Evolutionary conservation across 2,329 filamentous ascomycete species (phyloP).

Genomic region (Grosmannia penicillata): DNA sequence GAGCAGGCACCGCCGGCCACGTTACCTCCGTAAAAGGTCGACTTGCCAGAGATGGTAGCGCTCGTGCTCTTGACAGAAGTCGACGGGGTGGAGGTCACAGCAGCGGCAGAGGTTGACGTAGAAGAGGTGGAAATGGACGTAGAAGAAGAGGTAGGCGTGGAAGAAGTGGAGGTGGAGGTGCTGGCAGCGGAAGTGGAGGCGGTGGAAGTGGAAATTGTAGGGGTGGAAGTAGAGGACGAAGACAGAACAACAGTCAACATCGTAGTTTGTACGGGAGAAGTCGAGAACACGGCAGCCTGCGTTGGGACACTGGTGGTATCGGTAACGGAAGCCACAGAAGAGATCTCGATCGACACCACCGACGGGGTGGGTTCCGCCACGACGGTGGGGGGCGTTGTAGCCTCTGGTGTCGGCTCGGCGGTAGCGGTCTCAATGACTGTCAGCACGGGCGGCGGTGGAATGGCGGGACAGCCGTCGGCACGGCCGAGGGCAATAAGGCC

Average conservation of each 20-base stretch:
- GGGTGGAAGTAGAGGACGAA: background rate
- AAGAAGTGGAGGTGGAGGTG: background rate
- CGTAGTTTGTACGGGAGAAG: background rate
- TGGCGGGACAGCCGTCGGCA: background rate
- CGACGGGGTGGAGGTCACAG: background rate
- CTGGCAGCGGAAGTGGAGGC: background rate
- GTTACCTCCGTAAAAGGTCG: conserved; percentile 41
- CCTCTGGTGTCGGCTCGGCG: too few relatives aligned
- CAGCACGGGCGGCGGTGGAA: too few relatives aligned
- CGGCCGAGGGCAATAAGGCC: background rate
- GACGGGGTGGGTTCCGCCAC: too few relatives aligned
- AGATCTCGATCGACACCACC: background rate
- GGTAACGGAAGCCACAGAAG: too few relatives aligned
- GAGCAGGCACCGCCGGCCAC: conserved; percentile 46
- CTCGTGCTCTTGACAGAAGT: background rate
- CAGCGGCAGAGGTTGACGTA: background rate
- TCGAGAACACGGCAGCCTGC: background rate
- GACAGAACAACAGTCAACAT: background rate
- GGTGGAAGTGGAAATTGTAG: background rate
- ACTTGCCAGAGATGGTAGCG: conserved; percentile 20
- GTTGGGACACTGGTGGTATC: too few relatives aligned
- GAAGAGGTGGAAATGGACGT: background rate
- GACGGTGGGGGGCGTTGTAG: too few relatives aligned
- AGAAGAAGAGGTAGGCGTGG: background rate
- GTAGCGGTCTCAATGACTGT: too few relatives aligned